Percentiles rank a stretch among this genome's conserved stretches.
Conservation (phyloP, 1,284 basidiomycete genomes). For the Volvariella surrecta region DNA sequence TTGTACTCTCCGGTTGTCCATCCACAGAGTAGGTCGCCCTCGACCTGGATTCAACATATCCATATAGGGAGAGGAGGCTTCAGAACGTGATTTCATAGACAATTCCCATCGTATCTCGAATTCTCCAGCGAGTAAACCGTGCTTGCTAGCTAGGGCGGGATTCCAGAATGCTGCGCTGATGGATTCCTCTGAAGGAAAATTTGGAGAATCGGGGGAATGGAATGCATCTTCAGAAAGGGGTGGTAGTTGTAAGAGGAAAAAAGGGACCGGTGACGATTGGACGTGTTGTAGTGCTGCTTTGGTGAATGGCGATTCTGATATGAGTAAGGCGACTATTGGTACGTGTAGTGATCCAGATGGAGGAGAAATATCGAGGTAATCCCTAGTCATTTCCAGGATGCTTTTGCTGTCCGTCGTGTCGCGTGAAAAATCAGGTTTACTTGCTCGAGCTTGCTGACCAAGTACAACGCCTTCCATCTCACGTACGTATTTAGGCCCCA, state of each 20-base stretch:
- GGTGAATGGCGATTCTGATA: constrained; percentile 75
- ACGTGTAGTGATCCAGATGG: constrained; percentile 1
- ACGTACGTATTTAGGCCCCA: constrained; percentile 72
- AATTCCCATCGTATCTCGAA: constrained; percentile 66
- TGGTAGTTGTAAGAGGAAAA: constrained; percentile 72
- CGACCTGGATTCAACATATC: no score
- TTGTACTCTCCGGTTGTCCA: no score
- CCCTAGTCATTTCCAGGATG: background rate
- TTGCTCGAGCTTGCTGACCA: constrained; percentile 24
- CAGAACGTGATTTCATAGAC: constrained; percentile 9
- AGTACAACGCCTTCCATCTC: constrained; percentile 83
- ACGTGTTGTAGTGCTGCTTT: constrained; percentile 57
- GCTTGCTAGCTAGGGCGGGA: constrained; percentile 41
- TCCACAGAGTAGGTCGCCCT: no score
- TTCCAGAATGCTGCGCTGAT: constrained; percentile 58
- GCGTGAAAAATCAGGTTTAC: background rate
- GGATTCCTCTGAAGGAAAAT: constrained; percentile 4
- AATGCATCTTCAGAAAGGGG: constrained; percentile 15
- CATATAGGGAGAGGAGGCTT: background rate
- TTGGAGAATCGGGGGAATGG: constrained; percentile 1
- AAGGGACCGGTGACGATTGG: constrained; percentile 62
- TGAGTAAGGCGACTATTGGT: constrained; percentile 59
- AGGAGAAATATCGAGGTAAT: no score
- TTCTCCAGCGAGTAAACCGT: constrained; percentile 46
- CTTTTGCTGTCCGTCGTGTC: background rate